Evolutionary conservation across 106 monocot species (phyloP), one percentile per base, ranked within the genome.

Genomic region (Iris macrosiphon): DNA sequence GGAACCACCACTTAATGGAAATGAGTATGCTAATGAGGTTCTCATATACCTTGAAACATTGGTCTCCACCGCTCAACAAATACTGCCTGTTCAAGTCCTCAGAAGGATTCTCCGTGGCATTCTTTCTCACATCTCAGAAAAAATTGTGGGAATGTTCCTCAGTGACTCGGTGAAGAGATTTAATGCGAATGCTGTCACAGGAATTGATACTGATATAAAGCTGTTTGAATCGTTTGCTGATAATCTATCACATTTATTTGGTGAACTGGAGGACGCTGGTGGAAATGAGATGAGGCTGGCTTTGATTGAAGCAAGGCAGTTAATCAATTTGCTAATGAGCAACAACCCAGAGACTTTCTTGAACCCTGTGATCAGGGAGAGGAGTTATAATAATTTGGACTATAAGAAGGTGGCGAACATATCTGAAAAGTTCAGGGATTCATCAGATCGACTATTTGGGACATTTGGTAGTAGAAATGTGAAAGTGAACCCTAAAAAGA

Each of bases 381-480:
- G 71, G 81, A 87, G 68, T 60, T 99, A 99, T 37, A 76, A 81
- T 58, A 99, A 68, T 67, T 55, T 99, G 40, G 98, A 99, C 62
- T 52, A 92, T 49, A 99, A 87, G 73, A 91, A 91, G 70, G 83
- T 99, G 15, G 73, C 69, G 4, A 6, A 49, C 5, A 79, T 99
- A 51, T 87, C 73, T 11, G 98, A 99, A 65, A 99, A 99, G 39
- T 92, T 91, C 33, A 87, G 87, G 60, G 87, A 99, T 71, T 76
- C 90, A 16, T 84, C 98, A 4, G 96, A 96, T 64, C 55, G 85
- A 11, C 67, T 89, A 37, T 96, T 96, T 59, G 68, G 80, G 16
- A 78, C 83, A 13, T 99, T 99, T 68, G 87, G 98, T 20, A 69
- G 83, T 1, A 91, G 86, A 55, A 78, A 67, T 11, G 56, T 61